Conservation (phyloP, 257 asterid genomes). For the Rehmannia glutinosa region DNA sequence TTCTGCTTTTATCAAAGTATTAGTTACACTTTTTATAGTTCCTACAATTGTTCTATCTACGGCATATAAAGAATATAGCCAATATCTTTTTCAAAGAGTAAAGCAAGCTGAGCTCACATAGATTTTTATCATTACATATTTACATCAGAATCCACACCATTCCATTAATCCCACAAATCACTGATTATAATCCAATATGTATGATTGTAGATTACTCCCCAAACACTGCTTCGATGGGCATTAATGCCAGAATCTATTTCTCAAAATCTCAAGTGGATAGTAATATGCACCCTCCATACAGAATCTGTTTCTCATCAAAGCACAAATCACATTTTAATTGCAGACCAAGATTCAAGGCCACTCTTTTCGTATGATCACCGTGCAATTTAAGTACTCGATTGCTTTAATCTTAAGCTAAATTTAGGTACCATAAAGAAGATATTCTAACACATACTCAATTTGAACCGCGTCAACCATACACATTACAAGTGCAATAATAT, state of each 20-base stretch:
- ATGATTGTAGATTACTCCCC: neutral
- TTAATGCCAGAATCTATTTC: neutral
- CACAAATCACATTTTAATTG: neutral
- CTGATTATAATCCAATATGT: no score
- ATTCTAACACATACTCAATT: neutral
- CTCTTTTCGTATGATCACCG: neutral
- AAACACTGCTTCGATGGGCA: no score
- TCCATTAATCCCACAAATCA: no score
- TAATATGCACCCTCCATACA: neutral
- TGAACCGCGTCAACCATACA: neutral
- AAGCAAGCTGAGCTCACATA: neutral
- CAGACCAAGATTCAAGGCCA: neutral
- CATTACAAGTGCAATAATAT: neutral
- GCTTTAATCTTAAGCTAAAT: neutral
- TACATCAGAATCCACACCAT: no score
- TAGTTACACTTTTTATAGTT: conserved; percentile 2
- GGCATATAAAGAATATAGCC: conserved; percentile 2
- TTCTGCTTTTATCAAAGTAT: conserved; percentile 1
- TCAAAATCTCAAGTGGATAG: neutral
- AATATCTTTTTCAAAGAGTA: no score
- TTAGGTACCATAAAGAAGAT: neutral
- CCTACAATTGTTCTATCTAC: neutral
- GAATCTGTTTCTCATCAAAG: neutral
- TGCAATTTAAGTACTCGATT: neutral
- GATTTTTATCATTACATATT: neutral